phyloP scores from a whole-genome alignment of 2,329 filamentous ascomycete species.

The Paradendryphiella salina region DNA sequence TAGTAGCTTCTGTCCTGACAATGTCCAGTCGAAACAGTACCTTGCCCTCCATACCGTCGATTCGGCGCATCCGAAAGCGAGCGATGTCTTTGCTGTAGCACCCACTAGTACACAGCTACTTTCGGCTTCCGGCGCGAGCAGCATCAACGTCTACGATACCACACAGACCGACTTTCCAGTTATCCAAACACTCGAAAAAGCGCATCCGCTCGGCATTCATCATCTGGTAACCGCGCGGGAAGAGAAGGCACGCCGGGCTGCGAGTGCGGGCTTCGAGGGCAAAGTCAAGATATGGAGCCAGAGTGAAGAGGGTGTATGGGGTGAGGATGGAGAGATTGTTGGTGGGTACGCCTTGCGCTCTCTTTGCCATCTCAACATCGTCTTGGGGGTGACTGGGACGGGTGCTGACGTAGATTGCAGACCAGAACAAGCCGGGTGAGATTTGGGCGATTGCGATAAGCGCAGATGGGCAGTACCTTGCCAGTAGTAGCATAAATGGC shows the following conservation, averaged over 20 bases:
- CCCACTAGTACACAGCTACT: constrained; percentile 74
- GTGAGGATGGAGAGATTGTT: constrained; percentile 54
- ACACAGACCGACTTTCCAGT: constrained; percentile 71
- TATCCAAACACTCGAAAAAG: constrained; percentile 74
- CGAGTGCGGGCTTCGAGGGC: constrained; percentile 86
- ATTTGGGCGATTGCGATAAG: constrained; percentile 88
- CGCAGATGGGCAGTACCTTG: constrained; percentile 79
- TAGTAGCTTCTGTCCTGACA: constrained; percentile 13
- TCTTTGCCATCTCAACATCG: constrained; percentile 9
- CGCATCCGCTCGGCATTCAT: constrained; percentile 88
- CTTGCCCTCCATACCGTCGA: constrained; percentile 89
- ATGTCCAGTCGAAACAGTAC: constrained; percentile 89
- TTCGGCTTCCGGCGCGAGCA: constrained; percentile 73
- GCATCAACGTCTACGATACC: constrained; percentile 78
- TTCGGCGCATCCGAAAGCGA: constrained; percentile 70
- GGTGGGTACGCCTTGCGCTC: constrained; percentile 37
- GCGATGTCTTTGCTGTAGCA: constrained; percentile 82
- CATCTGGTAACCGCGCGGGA: constrained; percentile 74
- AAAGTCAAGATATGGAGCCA: constrained; percentile 82
- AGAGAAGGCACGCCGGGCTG: constrained; percentile 65
- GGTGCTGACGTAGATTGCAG: constrained; percentile 32
- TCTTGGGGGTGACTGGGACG: background rate
- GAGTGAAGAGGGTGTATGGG: constrained; percentile 57
- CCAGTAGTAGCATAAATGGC: constrained; percentile 85
- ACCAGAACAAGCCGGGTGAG: constrained; percentile 66